Evolutionary conservation across 768 basidiomycete genomes (phyloP).

Genomic region (Leucocoprinus leucothites): DNA sequence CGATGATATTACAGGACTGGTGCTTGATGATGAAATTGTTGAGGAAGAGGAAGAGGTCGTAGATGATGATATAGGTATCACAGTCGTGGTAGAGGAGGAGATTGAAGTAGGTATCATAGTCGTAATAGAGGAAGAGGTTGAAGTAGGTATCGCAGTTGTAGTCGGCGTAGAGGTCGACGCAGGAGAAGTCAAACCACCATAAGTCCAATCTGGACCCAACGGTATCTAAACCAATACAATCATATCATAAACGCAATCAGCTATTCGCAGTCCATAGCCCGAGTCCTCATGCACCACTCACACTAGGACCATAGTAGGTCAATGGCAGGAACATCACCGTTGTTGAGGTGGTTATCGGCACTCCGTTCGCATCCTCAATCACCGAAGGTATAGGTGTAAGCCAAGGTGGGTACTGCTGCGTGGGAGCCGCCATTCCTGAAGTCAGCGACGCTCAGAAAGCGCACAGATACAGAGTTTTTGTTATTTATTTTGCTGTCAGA

Average conservation of each 20-base stretch:
- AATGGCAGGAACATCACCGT: constrained; percentile 61
- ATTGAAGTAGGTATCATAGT: constrained; percentile 30
- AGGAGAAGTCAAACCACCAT: constrained; percentile 73
- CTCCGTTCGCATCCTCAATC: constrained; percentile 50
- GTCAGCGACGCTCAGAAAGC: constrained; percentile 4
- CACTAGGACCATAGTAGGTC: constrained; percentile 82
- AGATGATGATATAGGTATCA: constrained; percentile 22
- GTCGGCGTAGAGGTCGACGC: constrained; percentile 25
- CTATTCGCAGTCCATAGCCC: background rate
- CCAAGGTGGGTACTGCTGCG: constrained; percentile 74
- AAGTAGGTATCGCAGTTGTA: constrained; percentile 28
- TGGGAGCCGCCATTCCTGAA: constrained; percentile 50
- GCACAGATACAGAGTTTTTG: constrained; percentile 11
- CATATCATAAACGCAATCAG: background rate
- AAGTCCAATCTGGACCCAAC: constrained; percentile 67
- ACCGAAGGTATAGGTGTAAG: constrained; percentile 53
- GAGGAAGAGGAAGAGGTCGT: constrained; percentile 22
- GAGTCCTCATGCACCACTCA: constrained; percentile 36
- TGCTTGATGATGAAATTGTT: constrained; percentile 24
- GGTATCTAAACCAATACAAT: constrained; percentile 54
- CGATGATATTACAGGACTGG: constrained; percentile 26
- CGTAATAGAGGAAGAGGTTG: constrained; percentile 22
- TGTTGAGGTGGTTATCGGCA: constrained; percentile 52
- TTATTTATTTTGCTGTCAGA: constrained; percentile 15
- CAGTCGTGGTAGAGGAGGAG: constrained; percentile 17